Conservation (phyloP, 345 rosid genomes). For the Iberis pinnata region DNA sequence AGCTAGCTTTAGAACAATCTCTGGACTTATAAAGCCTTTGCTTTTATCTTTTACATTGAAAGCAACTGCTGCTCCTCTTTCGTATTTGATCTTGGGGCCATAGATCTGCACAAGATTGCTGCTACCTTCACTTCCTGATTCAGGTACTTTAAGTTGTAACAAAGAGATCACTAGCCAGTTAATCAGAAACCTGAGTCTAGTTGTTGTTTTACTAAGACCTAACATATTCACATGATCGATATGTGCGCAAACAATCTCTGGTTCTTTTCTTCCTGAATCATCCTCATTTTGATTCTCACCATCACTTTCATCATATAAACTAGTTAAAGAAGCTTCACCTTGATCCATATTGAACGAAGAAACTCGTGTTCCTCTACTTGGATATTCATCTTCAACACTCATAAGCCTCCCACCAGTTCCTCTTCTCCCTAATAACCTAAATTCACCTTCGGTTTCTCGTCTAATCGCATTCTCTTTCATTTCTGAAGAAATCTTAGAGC, state of each 20-base stretch:
- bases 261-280: constrained; percentile 71
- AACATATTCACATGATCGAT: constrained; percentile 80
- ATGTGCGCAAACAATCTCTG: constrained; percentile 67
- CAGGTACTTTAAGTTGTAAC: constrained; percentile 57
- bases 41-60: constrained; percentile 69
- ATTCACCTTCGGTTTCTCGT: constrained; percentile 94
- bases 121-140: constrained; percentile 24
- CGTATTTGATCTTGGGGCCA: constrained; percentile 94
- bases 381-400: constrained; percentile 71
- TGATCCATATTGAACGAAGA: constrained; percentile 71
- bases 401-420: constrained; percentile 58
- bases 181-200: constrained; percentile 65
- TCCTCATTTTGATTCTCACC: constrained; percentile 68
- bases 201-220: constrained; percentile 86
- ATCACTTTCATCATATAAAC: constrained; percentile 67
- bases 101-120: constrained; percentile 76
- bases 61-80: constrained; percentile 94
- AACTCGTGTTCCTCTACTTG: constrained; percentile 67
- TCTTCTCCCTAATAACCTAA: constrained; percentile 78
- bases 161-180: constrained; percentile 93
- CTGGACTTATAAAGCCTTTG: constrained; percentile 68
- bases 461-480: constrained; percentile 84
- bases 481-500: constrained; percentile 41
- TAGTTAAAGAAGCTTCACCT: constrained; percentile 48
- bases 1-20: constrained; percentile 73